These are phyloP conservation scores for Eucalyptus viminalis DNA, from an alignment of 345 rosid species.

Conservation along the genomic window DNA sequence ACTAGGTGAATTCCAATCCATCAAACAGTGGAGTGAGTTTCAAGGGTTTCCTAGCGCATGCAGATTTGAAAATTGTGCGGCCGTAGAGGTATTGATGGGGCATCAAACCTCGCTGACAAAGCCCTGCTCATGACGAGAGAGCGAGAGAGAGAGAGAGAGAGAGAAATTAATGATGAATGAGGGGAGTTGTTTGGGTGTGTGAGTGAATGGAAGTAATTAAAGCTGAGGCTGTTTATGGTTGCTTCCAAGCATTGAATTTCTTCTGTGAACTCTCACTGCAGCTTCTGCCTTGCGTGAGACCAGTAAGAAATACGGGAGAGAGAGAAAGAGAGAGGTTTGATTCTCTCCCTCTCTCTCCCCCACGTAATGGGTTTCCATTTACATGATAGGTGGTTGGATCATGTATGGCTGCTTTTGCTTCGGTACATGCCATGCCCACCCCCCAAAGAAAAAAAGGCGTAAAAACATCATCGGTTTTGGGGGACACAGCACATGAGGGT, in stretches of 20 bases:
- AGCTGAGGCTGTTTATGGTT: background rate
- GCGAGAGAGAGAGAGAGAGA: background rate
- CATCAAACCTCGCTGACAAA: slow-evolving; percentile 11
- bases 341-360: background rate
- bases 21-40: background rate
- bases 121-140: background rate
- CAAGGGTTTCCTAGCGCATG: background rate
- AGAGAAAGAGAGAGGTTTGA: background rate
- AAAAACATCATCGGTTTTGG: background rate
- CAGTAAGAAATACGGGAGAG: background rate
- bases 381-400: background rate
- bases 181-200: background rate
- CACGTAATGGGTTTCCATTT: background rate
- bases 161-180: background rate
- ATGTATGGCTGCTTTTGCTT: background rate
- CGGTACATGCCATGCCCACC: background rate
- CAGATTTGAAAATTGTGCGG: background rate
- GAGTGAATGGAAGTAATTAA: background rate
- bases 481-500: background rate
- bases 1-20: background rate
- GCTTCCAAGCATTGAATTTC: slow-evolving; percentile 4
- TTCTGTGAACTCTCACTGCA: background rate
- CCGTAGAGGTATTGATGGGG: slow-evolving; percentile 5
- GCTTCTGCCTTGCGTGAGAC: background rate
- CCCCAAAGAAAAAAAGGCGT: background rate